Evolutionary conservation across 768 basidiomycete species (phyloP).

Genomic region (Phanerodontia chrysosporium): DNA sequence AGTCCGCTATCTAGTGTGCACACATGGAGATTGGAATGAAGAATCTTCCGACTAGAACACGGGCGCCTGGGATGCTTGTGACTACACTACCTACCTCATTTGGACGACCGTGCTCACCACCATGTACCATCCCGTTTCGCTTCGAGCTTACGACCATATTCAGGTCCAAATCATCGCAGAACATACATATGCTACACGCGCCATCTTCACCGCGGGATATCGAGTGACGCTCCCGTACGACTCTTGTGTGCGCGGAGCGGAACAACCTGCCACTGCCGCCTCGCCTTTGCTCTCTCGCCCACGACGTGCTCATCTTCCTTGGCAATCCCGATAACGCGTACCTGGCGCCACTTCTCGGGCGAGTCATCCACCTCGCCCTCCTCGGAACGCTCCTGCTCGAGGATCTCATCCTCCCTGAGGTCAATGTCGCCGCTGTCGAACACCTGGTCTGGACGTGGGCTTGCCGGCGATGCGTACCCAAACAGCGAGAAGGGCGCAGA

Average conservation of each 20-base stretch:
- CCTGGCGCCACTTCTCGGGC: conserved; percentile 46
- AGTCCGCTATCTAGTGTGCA: neutral
- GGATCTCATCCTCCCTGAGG: conserved; percentile 68
- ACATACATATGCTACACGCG: neutral
- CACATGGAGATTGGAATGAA: neutral
- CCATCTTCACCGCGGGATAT: neutral
- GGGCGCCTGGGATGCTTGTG: neutral
- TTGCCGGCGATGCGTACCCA: conserved; percentile 24
- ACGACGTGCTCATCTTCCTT: conserved; percentile 33
- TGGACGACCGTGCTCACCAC: neutral
- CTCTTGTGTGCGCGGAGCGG: conserved; percentile 35
- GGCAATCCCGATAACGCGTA: conserved; percentile 46
- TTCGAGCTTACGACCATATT: neutral
- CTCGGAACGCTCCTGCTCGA: conserved; percentile 75
- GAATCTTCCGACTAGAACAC: neutral
- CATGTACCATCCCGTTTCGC: neutral
- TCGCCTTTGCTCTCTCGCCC: conserved; percentile 34
- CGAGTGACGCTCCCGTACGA: conserved; percentile 11
- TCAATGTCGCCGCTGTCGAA: conserved; percentile 61
- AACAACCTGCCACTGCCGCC: conserved; percentile 45
- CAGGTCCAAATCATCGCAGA: neutral
- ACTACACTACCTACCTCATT: neutral
- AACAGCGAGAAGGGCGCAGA: conserved; percentile 53
- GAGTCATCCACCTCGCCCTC: conserved; percentile 80
- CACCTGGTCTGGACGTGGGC: conserved; percentile 59